Evolutionary conservation across 2,329 filamentous ascomycete genomes (phyloP).

Genomic region (Beauveria medogensis): DNA sequence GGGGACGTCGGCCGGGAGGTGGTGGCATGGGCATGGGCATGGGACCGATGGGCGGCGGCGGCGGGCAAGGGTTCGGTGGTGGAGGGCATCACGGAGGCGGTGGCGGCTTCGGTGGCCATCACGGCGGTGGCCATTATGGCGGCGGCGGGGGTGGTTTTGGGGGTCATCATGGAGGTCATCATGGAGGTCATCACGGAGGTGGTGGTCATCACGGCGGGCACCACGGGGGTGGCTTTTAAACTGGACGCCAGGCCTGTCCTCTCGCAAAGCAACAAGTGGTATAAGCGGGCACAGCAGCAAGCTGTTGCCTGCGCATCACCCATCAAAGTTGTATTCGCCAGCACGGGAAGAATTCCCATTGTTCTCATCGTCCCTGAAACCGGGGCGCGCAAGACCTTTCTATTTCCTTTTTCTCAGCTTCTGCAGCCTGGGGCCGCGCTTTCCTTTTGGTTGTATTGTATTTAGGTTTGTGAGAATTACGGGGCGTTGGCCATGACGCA

Average conservation of each 20-base stretch:
- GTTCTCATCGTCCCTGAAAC: too few species aligned
- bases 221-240: background rate
- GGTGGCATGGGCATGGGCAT: background rate
- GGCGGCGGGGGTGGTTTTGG: background rate
- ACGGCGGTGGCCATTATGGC: background rate
- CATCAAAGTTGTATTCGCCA: too few species aligned
- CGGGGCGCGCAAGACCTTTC: background rate
- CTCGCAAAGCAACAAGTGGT: background rate
- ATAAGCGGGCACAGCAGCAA: background rate
- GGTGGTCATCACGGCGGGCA: background rate
- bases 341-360: too few species aligned
- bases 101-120: background rate
- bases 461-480: background rate
- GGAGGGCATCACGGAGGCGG: background rate
- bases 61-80: too few species aligned
- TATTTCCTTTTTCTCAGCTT: background rate
- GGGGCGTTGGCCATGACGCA: constrained; percentile 5
- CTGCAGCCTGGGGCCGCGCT: background rate
- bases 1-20: background rate
- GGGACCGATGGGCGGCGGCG: background rate
- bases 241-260: too few species aligned
- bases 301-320: too few species aligned
- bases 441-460: background rate
- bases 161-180: background rate
- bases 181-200: background rate